Percentiles rank a stretch among this genome's conserved stretches.
Evolutionary conservation across 148 eudicot species (phyloP).

Genomic region (Cornus controversa): DNA sequence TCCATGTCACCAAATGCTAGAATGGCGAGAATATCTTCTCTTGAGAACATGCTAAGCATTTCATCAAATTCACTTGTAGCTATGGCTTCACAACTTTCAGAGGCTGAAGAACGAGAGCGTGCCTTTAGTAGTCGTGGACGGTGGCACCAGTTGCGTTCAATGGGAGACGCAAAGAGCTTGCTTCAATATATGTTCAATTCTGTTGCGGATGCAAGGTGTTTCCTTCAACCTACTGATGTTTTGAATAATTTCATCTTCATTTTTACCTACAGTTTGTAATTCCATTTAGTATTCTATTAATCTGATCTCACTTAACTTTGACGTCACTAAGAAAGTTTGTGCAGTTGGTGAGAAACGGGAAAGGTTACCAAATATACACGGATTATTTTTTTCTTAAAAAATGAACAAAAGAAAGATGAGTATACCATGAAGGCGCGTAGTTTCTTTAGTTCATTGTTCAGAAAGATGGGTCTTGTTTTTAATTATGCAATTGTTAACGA

Average conservation of each 20-base stretch:
- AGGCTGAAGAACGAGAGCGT: constrained; percentile 98
- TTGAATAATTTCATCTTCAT: constrained; percentile 1
- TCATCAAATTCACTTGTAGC: constrained; percentile 94
- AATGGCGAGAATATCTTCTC: constrained; percentile 92
- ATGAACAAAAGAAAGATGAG: too few relatives aligned
- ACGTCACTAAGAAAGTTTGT: background rate
- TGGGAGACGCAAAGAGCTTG: constrained; percentile 91
- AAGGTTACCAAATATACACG: too few relatives aligned
- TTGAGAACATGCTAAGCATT: constrained; percentile 88
- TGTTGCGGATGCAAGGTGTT: constrained; percentile 77
- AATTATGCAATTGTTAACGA: too few relatives aligned
- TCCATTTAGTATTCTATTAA: background rate
- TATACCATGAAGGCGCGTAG: too few relatives aligned
- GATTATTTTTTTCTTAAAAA: too few relatives aligned
- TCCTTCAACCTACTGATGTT: background rate
- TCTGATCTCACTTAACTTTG: constrained; percentile 3
- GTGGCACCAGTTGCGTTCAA: constrained; percentile 90
- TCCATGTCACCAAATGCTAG: constrained; percentile 91
- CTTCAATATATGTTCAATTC: constrained; percentile 93
- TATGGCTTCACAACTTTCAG: constrained; percentile 99
- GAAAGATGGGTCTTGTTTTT: too few relatives aligned
- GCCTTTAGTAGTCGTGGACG: constrained; percentile 76
- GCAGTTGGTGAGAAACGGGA: background rate
- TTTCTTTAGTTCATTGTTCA: too few relatives aligned
- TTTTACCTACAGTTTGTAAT: background rate